Base-by-base conservation (phyloP, 352 stramenopile species). In the Phytopythium cucurbitacearum region DNA sequence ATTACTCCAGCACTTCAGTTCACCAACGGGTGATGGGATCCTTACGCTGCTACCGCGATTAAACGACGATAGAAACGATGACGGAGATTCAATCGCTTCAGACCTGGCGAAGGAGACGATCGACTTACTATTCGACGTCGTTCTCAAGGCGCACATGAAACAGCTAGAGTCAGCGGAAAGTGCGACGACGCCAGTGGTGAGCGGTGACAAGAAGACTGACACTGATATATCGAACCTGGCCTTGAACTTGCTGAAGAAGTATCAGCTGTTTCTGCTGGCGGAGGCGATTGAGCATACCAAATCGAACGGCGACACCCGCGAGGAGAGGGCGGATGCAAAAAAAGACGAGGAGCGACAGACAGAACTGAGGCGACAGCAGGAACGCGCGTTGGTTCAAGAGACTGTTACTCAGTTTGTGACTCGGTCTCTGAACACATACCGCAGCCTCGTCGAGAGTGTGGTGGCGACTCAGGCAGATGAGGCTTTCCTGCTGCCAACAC, bases 251-350 rank as follows among this genome's bases (percentile, higher is more conserved):
- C 49, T 94, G 40, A 80, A 89, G 48, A 78, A 71, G 7, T 94
- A 92, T 59, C 85, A 94, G 49, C 48, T 91, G 1, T 85, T 80
- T 59, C 35, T 94, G 10, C 65, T 94, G 11, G 78, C 85, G 38
- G 76, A 91, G 71, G 85, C 76, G 39, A 60, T 92, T 0, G 75
- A 87, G 16, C 48, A 87, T 28, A 91, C 77, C 1, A 84, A 84
- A 11, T 75, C 59, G 32, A 71, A 64, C 42, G 39, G 40, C 13
- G 37, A 43, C 10, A 55, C 64, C 8, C 46, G 51, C 3, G 43
- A 48, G n/a, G 40, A 55, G 7, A 28, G 21, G 21, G 10, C 16
- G 7, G 55, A 42, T 12, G 35, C 32, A 36, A 50, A 40, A 45
- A 41, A 64, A 42, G 28, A 38, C 3, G 61, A 57, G 9, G 33